A percentile compares a stretch with the other conserved stretches of the same genome.
Conservation (phyloP, 1,284 basidiomycete genomes). For the Vanrija sp. region DNA sequence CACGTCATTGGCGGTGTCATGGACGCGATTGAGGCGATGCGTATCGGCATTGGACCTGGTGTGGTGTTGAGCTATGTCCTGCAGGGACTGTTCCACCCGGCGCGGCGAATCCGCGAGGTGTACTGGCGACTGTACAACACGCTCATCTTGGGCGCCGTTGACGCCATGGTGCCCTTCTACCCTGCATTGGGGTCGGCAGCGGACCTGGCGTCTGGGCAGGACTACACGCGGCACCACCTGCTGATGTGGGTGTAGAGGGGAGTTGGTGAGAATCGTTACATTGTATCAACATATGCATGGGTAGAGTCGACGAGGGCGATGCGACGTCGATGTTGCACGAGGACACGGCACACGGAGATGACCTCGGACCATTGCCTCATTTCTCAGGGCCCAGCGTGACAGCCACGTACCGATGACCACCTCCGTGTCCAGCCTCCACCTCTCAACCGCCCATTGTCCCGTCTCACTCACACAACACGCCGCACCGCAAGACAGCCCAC, state of each 20-base stretch:
- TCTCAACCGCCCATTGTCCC: too few species aligned
- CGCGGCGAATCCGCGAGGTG: constrained; percentile 90
- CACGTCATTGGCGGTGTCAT: constrained; percentile 97
- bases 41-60: constrained; percentile 90
- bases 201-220: constrained; percentile 69
- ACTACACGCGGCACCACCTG: constrained; percentile 77
- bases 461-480: too few species aligned
- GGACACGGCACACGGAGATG: too few species aligned
- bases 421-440: too few species aligned
- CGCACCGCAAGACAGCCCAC: too few species aligned
- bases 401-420: too few species aligned
- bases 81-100: constrained; percentile 93
- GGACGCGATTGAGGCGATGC: constrained; percentile 95
- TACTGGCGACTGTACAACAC: constrained; percentile 90
- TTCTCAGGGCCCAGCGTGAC: too few species aligned
- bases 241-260: constrained; percentile 52
- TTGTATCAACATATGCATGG: not conserved
- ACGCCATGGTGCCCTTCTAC: constrained; percentile 91
- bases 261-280: not conserved
- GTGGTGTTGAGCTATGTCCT: constrained; percentile 71
- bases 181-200: constrained; percentile 81
- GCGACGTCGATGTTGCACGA: too few species aligned
- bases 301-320: too few species aligned
- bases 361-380: too few species aligned
- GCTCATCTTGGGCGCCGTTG: constrained; percentile 78